Conservation (phyloP, 2,329 filamentous ascomycete genomes). For the Calonectria multiphialidica region DNA sequence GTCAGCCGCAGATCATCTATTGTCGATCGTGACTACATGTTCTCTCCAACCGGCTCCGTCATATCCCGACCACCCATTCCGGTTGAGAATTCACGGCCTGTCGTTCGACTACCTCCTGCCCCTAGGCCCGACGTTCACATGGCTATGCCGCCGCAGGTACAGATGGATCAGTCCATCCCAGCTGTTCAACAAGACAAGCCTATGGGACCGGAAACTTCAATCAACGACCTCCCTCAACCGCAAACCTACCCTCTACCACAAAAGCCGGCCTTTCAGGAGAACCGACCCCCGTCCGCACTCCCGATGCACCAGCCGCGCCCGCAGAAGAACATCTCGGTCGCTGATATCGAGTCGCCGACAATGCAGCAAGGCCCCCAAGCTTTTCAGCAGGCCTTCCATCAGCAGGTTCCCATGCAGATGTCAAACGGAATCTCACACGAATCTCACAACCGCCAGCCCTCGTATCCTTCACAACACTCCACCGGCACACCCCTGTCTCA, state of each 20-base stretch:
- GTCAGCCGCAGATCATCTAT: slow-evolving; percentile 91
- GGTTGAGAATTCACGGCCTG: slow-evolving; percentile 74
- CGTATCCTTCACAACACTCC: slow-evolving; percentile 77
- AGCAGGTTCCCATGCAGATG: slow-evolving; percentile 88
- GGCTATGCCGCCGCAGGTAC: not conserved
- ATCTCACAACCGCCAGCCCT: slow-evolving; percentile 74
- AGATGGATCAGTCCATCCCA: slow-evolving; percentile 22
- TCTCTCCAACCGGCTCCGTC: slow-evolving; percentile 84
- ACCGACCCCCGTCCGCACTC: slow-evolving; percentile 59
- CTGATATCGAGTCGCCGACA: slow-evolving; percentile 89
- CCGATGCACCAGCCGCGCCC: slow-evolving; percentile 96
- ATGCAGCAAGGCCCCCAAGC: slow-evolving; percentile 72
- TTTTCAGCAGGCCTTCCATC: slow-evolving; percentile 93
- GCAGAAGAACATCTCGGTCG: slow-evolving; percentile 93
- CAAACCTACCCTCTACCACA: slow-evolving; percentile 71
- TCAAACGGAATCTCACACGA: slow-evolving; percentile 68
- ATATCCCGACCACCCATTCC: slow-evolving; percentile 76
- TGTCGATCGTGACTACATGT: slow-evolving; percentile 75
- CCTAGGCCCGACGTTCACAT: slow-evolving; percentile 47
- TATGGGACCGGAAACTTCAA: slow-evolving; percentile 48
- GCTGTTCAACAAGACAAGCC: slow-evolving; percentile 30
- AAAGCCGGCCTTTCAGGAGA: slow-evolving; percentile 70
- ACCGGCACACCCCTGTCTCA: slow-evolving; percentile 88
- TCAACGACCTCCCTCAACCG: slow-evolving; percentile 67
- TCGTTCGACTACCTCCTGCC: slow-evolving; percentile 85